These are phyloP conservation scores for Tubosaeta brunneosetosa DNA, from an alignment of 768 basidiomycete species.

Conservation along the genomic window DNA sequence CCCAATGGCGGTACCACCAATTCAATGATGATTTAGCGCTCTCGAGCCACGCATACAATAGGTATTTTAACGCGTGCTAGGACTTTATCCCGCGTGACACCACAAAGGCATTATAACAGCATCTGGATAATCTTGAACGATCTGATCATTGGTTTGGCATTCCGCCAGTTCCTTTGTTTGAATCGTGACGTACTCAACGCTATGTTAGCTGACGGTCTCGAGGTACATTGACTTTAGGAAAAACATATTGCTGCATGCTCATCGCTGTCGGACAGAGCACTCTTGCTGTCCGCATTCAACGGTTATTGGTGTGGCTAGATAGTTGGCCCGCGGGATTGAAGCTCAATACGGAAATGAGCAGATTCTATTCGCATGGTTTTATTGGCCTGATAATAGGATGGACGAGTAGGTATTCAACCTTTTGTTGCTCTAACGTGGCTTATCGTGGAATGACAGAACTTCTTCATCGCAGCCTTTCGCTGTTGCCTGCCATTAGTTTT, in stretches of 20 bases:
- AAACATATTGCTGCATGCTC: background rate
- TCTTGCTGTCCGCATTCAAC: conserved; percentile 38
- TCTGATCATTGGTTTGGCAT: conserved; percentile 72
- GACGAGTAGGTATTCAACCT: conserved; percentile 53
- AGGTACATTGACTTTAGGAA: conserved; percentile 33
- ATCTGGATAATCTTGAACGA: conserved; percentile 93
- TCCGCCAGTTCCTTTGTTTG: conserved; percentile 67
- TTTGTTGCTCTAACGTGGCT: conserved; percentile 3
- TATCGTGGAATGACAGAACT: conserved; percentile 9
- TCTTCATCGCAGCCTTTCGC: conserved; percentile 18
- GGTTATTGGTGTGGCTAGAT: conserved; percentile 75
- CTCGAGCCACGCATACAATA: conserved; percentile 62
- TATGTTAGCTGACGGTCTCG: conserved; percentile 32
- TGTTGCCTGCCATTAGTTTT: conserved; percentile 24
- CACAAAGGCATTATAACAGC: conserved; percentile 77
- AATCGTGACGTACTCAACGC: conserved; percentile 49
- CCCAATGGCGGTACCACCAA: conserved; percentile 35
- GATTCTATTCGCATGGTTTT: conserved; percentile 74
- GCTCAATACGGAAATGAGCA: conserved; percentile 90
- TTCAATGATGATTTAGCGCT: conserved; percentile 29
- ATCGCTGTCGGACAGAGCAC: conserved; percentile 13
- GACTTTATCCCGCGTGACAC: background rate
- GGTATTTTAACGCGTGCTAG: conserved; percentile 36
- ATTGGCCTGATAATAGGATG: conserved; percentile 61
- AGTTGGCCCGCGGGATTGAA: conserved; percentile 96